A percentile compares a stretch with the other conserved stretches of the same genome.
phyloP scores from a whole-genome alignment of 2,329 filamentous ascomycete genomes.

The Stachybotrys echinatus region DNA sequence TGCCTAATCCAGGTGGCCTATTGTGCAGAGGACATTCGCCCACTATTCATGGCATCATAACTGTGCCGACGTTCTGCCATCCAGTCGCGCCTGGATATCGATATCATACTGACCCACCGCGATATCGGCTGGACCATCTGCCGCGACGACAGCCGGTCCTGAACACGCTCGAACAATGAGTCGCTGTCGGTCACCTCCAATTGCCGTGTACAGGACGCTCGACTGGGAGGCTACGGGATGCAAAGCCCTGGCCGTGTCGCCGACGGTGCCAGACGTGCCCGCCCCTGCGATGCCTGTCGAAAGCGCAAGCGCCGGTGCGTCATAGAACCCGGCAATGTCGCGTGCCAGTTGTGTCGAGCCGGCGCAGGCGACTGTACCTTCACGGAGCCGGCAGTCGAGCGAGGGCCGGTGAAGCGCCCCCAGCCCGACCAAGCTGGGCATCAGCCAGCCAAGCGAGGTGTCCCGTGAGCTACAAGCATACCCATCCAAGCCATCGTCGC shows the following conservation, averaged over 20 bases:
- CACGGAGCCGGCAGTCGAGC: constrained; percentile 1
- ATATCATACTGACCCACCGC: too few species aligned
- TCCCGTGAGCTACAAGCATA: neutral
- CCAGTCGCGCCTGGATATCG: too few species aligned
- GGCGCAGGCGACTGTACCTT: constrained; percentile 20
- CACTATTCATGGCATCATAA: too few species aligned
- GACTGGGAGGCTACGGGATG: neutral
- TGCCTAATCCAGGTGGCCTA: too few species aligned
- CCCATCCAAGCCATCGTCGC: too few species aligned
- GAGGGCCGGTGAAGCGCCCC: constrained; percentile 1
- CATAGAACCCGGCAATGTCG: constrained; percentile 19
- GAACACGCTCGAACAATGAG: too few species aligned
- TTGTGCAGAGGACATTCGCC: too few species aligned
- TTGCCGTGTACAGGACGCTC: too few species aligned
- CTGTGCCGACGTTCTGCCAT: too few species aligned
- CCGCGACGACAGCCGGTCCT: too few species aligned
- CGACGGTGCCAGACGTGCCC: neutral
- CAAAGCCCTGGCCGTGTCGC: neutral
- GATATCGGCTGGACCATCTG: too few species aligned
- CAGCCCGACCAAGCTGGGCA: neutral
- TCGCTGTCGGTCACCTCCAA: too few species aligned
- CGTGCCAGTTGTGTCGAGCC: constrained; percentile 22
- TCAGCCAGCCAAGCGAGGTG: neutral
- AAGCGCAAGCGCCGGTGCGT: constrained; percentile 27
- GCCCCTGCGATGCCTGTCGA: constrained; percentile 25